phyloP scores from a whole-genome alignment of 441 rosid genomes.

The Syzygium malaccense region DNA sequence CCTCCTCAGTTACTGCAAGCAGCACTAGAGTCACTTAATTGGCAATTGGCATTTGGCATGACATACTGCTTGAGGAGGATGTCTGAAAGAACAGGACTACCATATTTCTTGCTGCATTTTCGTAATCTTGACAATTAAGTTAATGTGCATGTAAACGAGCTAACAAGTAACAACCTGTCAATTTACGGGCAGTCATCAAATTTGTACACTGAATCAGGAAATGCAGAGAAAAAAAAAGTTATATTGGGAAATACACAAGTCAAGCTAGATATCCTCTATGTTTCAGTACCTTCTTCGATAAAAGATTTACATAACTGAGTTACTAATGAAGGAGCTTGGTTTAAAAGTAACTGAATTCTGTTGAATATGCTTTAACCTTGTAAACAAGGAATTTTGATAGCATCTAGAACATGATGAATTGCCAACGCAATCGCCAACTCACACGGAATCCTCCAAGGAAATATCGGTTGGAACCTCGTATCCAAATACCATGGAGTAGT shows the following conservation, averaged over 20 bases:
- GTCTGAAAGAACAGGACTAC: not conserved
- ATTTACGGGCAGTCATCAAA: not conserved
- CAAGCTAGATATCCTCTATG: not conserved
- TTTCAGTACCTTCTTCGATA: not conserved
- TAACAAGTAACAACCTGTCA: not conserved
- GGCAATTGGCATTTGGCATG: not conserved
- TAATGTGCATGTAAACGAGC: not conserved
- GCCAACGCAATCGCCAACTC: not conserved
- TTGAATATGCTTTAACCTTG: not conserved
- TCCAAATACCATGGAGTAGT: conserved; percentile 70
- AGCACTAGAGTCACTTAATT: not conserved
- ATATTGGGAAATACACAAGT: not conserved
- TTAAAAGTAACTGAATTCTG: not conserved
- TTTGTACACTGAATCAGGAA: not conserved
- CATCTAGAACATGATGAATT: not conserved
- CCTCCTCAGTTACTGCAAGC: not conserved
- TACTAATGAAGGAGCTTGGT: not conserved
- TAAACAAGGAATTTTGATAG: not conserved
- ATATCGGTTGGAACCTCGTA: conserved; percentile 53
- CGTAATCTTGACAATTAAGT: not conserved
- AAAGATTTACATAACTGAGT: not conserved
- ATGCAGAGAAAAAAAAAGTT: not conserved
- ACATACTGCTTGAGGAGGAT: not conserved
- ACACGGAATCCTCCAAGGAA: conserved; percentile 35
- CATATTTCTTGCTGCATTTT: not conserved